Base-by-base conservation (phyloP, 2,329 filamentous ascomycete genomes). In the Penicillium paneum region DNA sequence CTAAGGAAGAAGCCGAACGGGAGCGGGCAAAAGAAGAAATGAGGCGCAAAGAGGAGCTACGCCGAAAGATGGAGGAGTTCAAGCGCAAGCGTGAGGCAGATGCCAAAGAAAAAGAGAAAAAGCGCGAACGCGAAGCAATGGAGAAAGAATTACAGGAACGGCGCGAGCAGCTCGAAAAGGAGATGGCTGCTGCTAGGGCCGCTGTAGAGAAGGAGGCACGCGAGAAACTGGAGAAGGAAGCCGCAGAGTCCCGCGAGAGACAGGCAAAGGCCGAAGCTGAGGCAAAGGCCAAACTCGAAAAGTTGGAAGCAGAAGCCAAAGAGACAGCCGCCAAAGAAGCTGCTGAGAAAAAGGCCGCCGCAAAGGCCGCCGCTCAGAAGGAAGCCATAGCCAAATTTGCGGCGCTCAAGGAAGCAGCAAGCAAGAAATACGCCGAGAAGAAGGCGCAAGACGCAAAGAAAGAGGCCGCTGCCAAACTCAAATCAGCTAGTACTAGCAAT, bases 311-410 rank as follows among this genome's bases (percentile, higher is more conserved):
- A 19, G 71, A 70, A 47, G 68, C 68, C 19, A 71, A 71, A 54
- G 68, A 67, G 24, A 69, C 64, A 39, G 69, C 69, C 3, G 69
- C 68, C 24, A 72, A 70, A 50, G 65, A 71, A 35, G 69, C 70
- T 88, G 67, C 68, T 2, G 88, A 94, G 67, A 90, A 95, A 76
- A 93, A 94, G 74, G 74, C 70, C 2, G 68, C 69, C 8, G 66
- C 67, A 46, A 72, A 72, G 54, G 71, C 65, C 1, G 64, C 67
- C 8, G 71, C 71, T 12, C 71, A 73, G 50, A 70, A 69, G 34
- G 70, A 73, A 46, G 68, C 68, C n/a, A 71, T 71, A 60, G 71
- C 68, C 41, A 72, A 67, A 38, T 74, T 72, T 26, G 68, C 68
- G 10, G 70, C 70, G 21, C 69, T 68, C 56, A 75, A 73, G 53